Percentiles rank a stretch among this genome's conserved stretches.
Conservation (phyloP, 2,329 filamentous ascomycete species). For the Myriosclerotinia scirpicola region DNA sequence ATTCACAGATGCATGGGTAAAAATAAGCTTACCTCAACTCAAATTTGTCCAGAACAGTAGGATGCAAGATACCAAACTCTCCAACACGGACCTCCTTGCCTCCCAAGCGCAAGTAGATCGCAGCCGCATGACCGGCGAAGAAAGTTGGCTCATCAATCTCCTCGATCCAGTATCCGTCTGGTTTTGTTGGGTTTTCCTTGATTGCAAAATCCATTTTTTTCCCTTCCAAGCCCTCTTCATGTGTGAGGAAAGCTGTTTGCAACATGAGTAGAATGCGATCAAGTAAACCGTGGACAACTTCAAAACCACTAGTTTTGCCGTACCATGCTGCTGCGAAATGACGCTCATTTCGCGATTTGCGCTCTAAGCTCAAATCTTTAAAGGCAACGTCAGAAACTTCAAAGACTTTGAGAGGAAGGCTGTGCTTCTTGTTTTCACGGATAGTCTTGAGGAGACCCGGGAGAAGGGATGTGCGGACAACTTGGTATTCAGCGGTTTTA, state of each 20-base stretch:
- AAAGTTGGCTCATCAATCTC: conserved; percentile 89
- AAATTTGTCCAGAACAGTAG: conserved; percentile 88
- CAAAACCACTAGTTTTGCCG: conserved; percentile 91
- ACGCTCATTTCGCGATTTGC: conserved; percentile 86
- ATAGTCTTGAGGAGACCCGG: conserved; percentile 92
- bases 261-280: conserved; percentile 94
- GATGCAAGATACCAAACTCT: conserved; percentile 91
- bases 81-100: conserved; percentile 79
- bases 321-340: conserved; percentile 97
- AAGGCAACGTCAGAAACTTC: conserved; percentile 89
- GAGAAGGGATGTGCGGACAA: conserved; percentile 82
- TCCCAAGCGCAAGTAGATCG: conserved; percentile 72
- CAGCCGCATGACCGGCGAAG: conserved; percentile 85
- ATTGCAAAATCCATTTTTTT: conserved; percentile 55
- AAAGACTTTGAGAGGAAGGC: conserved; percentile 87
- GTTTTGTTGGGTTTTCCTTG: conserved; percentile 54
- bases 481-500: conserved; percentile 90
- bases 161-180: conserved; percentile 89
- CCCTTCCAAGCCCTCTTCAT: conserved; percentile 63
- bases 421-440: conserved; percentile 86
- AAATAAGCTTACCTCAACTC: conserved; percentile 66
- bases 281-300: conserved; percentile 89
- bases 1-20: neutral
- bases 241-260: conserved; percentile 74
- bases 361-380: conserved; percentile 79